These are phyloP conservation scores for Senna tora DNA, from an alignment of 306 rosid species.

Conservation along the genomic window DNA sequence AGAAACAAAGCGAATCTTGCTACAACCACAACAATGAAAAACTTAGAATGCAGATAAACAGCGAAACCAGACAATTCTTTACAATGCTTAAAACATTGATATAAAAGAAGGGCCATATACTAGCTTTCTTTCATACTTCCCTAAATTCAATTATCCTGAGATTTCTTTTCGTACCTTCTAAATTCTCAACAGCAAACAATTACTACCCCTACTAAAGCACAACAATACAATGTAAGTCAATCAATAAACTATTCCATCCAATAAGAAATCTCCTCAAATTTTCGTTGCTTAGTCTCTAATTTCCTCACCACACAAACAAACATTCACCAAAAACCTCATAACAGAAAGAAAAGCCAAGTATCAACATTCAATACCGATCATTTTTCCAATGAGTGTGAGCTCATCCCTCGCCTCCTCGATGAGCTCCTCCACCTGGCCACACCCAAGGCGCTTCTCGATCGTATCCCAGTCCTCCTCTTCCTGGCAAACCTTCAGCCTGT, in stretches of 20 bases:
- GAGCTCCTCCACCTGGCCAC: conserved; percentile 96
- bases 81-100: neutral
- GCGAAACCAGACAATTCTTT: neutral
- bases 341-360: neutral
- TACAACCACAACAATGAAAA: neutral
- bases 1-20: too few species aligned
- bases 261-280: neutral
- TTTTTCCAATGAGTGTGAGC: conserved; percentile 69
- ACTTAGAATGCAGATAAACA: conserved; percentile 9
- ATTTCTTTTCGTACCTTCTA: neutral
- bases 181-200: neutral
- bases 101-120: neutral
- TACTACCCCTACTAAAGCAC: neutral
- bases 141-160: neutral
- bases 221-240: neutral
- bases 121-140: neutral
- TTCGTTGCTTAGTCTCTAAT: neutral
- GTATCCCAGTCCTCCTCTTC: conserved; percentile 84
- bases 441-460: conserved; percentile 75
- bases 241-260: neutral
- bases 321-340: neutral
- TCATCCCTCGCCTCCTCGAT: conserved; percentile 93
- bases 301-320: conserved; percentile 9
- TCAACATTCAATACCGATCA: conserved; percentile 60
- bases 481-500: conserved; percentile 73